Conservation (phyloP, 345 rosid genomes). For the Populus tremula region DNA sequence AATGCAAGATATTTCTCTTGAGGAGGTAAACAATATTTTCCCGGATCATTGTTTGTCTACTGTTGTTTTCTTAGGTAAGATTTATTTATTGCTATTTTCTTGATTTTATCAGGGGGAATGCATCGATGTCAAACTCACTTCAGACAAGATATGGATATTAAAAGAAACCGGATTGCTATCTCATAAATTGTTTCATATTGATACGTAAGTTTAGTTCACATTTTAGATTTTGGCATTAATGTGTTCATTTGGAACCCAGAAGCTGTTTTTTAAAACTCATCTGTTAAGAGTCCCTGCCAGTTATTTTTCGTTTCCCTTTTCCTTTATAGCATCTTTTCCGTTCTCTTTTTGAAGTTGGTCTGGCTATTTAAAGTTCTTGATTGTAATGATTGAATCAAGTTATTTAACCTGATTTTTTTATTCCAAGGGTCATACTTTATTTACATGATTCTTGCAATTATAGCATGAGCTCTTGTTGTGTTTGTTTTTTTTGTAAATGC, state of each 20-base stretch:
- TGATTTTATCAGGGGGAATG: slow-evolving; percentile 59
- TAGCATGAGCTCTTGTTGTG: no score
- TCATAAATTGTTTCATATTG: slow-evolving; percentile 37
- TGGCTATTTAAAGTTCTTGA: not conserved
- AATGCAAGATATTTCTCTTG: slow-evolving; percentile 50
- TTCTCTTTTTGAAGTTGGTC: not conserved
- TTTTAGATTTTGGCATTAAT: not conserved
- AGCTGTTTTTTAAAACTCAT: not conserved
- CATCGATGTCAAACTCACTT: slow-evolving; percentile 69
- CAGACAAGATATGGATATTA: slow-evolving; percentile 67
- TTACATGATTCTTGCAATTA: not conserved
- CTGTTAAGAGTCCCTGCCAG: not conserved
- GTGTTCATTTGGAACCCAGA: not conserved
- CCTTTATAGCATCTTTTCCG: not conserved
- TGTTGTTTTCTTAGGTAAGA: not conserved
- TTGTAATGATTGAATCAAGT: not conserved
- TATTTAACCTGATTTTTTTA: not conserved
- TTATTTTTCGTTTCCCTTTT: not conserved
- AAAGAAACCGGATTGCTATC: slow-evolving; percentile 57
- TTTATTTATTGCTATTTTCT: slow-evolving; percentile 5
- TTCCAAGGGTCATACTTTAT: not conserved
- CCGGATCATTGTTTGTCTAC: not conserved
- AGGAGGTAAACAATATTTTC: slow-evolving; percentile 48
- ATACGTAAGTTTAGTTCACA: slow-evolving; percentile 50
- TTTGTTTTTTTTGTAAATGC: no score